Conservation (phyloP, 768 basidiomycete genomes). For the Myochromella boudieri region DNA sequence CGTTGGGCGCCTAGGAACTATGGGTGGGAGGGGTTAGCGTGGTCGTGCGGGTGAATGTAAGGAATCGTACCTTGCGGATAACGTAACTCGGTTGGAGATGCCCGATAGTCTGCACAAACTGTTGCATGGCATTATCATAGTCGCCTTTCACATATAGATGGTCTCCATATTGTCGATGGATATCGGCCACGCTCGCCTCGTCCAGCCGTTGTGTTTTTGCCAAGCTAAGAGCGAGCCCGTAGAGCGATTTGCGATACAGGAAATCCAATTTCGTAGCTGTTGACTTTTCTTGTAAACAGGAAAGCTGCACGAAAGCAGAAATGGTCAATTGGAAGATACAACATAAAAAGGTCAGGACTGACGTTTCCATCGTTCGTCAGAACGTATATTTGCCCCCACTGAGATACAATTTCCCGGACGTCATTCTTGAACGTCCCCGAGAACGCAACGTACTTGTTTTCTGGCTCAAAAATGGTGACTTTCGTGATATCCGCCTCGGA, state of each 20-base stretch:
- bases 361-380: conserved; percentile 80
- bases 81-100: conserved; percentile 92
- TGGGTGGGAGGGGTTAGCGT: background rate
- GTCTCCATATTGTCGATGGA: conserved; percentile 89
- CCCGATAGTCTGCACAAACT: conserved; percentile 90
- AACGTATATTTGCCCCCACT: conserved; percentile 80
- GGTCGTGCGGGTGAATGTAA: background rate
- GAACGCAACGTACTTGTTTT: conserved; percentile 89
- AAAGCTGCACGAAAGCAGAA: conserved; percentile 41
- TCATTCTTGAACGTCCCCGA: conserved; percentile 80
- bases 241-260: conserved; percentile 79
- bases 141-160: conserved; percentile 89
- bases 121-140: conserved; percentile 90
- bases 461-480: conserved; percentile 86
- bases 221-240: conserved; percentile 75
- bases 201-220: conserved; percentile 81
- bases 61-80: conserved; percentile 77
- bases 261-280: conserved; percentile 85
- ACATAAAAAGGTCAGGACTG: conserved; percentile 17
- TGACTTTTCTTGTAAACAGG: conserved; percentile 72
- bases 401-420: conserved; percentile 78
- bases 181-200: conserved; percentile 76
- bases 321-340: background rate
- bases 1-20: conserved; percentile 97
- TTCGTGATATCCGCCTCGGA: conserved; percentile 65